Evolutionary conservation across 306 rosid genomes (phyloP), one percentile per base, ranked within the genome.

Genomic region (Vigna radiata): DNA sequence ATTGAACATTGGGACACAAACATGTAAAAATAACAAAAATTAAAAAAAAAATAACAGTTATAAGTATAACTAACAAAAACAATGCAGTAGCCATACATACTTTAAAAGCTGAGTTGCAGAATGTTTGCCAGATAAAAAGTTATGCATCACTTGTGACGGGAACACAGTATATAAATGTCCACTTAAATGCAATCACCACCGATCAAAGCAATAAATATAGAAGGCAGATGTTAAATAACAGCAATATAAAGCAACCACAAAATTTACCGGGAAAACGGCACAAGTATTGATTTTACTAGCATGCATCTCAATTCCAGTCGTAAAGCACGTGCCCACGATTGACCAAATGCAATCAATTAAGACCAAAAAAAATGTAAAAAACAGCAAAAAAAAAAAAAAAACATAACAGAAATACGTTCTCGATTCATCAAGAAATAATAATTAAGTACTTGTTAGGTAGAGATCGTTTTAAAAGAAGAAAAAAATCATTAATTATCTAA

Each of bases 201-300:
- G 58, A 75, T 29, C 19, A 70, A 47, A 68, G 58, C 60, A 77
- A 55, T 76, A 65, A 53, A 65, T 76, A 61, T 23, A 33, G n/a
- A 63, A 36, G 64, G 27, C 64, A 52, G 18, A 65, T 23, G 18
- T n/a, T 17, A 50, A 31, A 21, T 18, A 36, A 64, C 56, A 4
- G 23, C 4, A 61, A 27, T 18, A 18, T 17, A 50, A 56, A 31
- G 49, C 12, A 65, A 17, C 17, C 50, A 23, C 16, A 66, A 77
- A 54, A 12, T 36, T 55, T 41, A 37, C 48, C 41, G 2, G 10
- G 7, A 44, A 48, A 50, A 11, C 33, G 18, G 13, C 62, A 43
- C 14, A 46, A 79, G 13, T 31, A 53, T 43, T 19, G 70, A 39
- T 23, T 19, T 19, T 64, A 31, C 15, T 15, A 43, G 79, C 43